Evolutionary conservation across 257 asterid genomes (phyloP), one percentile per base, ranked within the genome.

Genomic region (Capsicum pubescens): DNA sequence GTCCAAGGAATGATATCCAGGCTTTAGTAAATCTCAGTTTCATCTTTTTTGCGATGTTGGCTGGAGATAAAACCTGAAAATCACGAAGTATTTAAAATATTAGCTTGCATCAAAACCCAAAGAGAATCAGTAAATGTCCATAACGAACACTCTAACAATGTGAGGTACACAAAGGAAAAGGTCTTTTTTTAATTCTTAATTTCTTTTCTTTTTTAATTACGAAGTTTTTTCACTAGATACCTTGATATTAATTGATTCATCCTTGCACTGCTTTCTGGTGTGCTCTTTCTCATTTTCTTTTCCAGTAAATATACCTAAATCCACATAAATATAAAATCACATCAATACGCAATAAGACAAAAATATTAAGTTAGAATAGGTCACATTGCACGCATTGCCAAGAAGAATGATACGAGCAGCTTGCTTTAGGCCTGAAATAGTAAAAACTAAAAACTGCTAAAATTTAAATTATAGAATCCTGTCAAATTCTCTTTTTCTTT

Each of bases 1-100:
- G 85, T 82, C 87, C 80, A 80, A 96, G 98, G 86, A 96, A 96
- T 55, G 98, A 87, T 89, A 94, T 92, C 99, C 99, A 96, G 83
- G 97, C 98, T 88, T 92, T 96, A 60, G 92, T 90, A 72, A 94
- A 92, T 90, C 92, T 96, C 70, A 86, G 89, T 89, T 95, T 96
- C 95, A 95, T 90, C 93, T 90, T 96, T 90, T 92, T 96, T 42
- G 92, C 84, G 11, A 90, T 79, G 83, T 61, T 88, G 55, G 83
- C 84, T 19, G 92, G 67, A 87, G 97, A 85, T 87, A 90, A 68
- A 89, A 86, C 94, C 98, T 95, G 93, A 67, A 82, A 82, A 86
- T 68, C 67, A 39, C 66, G 66, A 86, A 84, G 82, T n/a, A 54
- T 61, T 82, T 68, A 72, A 19, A 19, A 55, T 21, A 52, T 76